phyloP scores from a whole-genome alignment of 2,329 filamentous ascomycete species.

The Fusarium concolor region DNA sequence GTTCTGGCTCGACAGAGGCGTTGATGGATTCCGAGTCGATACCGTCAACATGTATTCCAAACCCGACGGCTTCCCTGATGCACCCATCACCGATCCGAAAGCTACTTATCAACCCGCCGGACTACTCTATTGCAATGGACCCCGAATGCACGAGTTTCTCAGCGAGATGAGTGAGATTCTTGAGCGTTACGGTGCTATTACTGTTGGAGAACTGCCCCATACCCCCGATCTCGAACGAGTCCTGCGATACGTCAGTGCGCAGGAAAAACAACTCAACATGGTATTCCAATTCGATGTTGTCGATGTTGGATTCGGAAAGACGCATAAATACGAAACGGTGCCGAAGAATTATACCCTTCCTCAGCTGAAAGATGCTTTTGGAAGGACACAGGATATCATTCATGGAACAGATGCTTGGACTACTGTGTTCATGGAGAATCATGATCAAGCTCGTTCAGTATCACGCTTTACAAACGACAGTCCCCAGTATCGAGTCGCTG shows the following conservation, averaged over 20 bases:
- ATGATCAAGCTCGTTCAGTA: slow-evolving; percentile 71
- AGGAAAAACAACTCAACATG: slow-evolving; percentile 73
- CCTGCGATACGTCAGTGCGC: slow-evolving; percentile 68
- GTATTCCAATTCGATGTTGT: slow-evolving; percentile 76
- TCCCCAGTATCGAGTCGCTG: slow-evolving; percentile 59
- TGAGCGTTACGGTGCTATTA: slow-evolving; percentile 72
- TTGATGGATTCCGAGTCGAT: slow-evolving; percentile 80
- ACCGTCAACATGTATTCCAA: slow-evolving; percentile 81
- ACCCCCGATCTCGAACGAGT: slow-evolving; percentile 70
- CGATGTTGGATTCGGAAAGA: slow-evolving; percentile 66
- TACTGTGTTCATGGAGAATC: slow-evolving; percentile 73
- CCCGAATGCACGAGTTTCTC: slow-evolving; percentile 75
- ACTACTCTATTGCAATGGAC: slow-evolving; percentile 74
- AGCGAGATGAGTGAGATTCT: slow-evolving; percentile 73
- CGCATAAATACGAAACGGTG: slow-evolving; percentile 64
- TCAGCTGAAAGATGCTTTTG: slow-evolving; percentile 60
- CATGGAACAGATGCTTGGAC: slow-evolving; percentile 70
- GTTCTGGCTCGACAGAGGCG: slow-evolving; percentile 82
- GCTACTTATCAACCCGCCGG: slow-evolving; percentile 64
- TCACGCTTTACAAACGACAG: slow-evolving; percentile 65
- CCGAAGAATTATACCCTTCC: slow-evolving; percentile 59
- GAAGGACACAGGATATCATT: slow-evolving; percentile 64
- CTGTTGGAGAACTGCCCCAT: slow-evolving; percentile 75
- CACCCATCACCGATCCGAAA: slow-evolving; percentile 62
- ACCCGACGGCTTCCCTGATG: slow-evolving; percentile 67